A percentile compares a stretch with the other conserved stretches of the same genome.
Conservation (phyloP, 805 yeast species). For the Schizosaccharomyces osmophilus region DNA sequence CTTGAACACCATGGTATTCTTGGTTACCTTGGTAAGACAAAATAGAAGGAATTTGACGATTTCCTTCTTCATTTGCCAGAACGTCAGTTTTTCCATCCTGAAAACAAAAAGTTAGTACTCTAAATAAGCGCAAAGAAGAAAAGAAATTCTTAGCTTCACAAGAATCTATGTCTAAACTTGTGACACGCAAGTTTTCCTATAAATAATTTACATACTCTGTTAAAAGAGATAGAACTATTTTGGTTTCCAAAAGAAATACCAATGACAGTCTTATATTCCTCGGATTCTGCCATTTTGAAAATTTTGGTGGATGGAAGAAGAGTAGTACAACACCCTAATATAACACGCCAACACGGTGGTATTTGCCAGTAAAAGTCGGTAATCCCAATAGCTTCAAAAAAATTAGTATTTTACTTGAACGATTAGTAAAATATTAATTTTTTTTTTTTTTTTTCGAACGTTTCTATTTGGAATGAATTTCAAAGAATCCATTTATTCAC, state of each 20-base stretch:
- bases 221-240: conserved; percentile 72
- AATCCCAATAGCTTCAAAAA: too few relatives aligned
- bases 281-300: conserved; percentile 1
- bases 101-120: conserved; percentile 10
- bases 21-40: conserved; percentile 80
- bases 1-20: conserved; percentile 95
- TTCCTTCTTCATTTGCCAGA: conserved; percentile 97
- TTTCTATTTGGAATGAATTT: neutral
- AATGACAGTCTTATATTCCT: conserved; percentile 28
- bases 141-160: neutral
- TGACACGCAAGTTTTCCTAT: neutral
- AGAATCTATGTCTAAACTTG: neutral
- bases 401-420: too few relatives aligned
- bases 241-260: conserved; percentile 95
- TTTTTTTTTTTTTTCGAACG: neutral
- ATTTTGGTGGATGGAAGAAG: neutral
- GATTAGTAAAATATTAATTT: neutral
- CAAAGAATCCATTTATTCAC: neutral
- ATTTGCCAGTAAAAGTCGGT: too few relatives aligned
- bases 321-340: neutral
- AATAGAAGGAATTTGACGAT: conserved; percentile 83
- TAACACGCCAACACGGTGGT: neutral
- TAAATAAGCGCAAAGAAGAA: too few relatives aligned
- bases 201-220: neutral
- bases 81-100: conserved; percentile 83